Conservation (phyloP, 108 stramenopile genomes). For the Pinguiococcus pyrenoidosus region DNA sequence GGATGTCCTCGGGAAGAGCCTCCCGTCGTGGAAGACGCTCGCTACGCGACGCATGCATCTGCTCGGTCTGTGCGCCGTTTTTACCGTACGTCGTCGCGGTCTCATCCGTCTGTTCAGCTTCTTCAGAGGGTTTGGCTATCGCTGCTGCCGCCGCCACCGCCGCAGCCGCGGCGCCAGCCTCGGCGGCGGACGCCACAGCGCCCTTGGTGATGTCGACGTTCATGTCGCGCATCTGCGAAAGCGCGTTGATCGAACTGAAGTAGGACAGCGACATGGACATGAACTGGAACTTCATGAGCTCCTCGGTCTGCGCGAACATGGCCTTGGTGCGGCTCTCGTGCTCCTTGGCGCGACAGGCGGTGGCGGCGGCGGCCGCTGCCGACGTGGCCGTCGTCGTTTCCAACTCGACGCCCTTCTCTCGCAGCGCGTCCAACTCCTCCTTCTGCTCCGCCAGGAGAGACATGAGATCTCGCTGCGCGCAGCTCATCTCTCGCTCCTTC, state of each 20-base stretch:
- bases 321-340: slow-evolving; percentile 34
- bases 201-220: slow-evolving; percentile 46
- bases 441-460: slow-evolving; percentile 39
- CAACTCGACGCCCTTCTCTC: slow-evolving; percentile 38
- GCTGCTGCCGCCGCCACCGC: slow-evolving; percentile 41
- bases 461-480: slow-evolving; percentile 44
- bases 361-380: slow-evolving; percentile 45
- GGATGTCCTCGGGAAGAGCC: slow-evolving; percentile 35
- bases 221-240: slow-evolving; percentile 43
- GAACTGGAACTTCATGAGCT: slow-evolving; percentile 53
- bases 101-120: slow-evolving; percentile 17
- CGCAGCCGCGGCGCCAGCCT: slow-evolving; percentile 45
- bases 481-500: slow-evolving; percentile 38
- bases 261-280: slow-evolving; percentile 46
- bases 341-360: slow-evolving; percentile 35
- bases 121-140: slow-evolving; percentile 24
- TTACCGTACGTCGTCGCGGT: background rate
- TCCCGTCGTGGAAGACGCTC: slow-evolving; percentile 18
- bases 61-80: slow-evolving; percentile 7
- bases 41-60: slow-evolving; percentile 20
- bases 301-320: slow-evolving; percentile 43
- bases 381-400: slow-evolving; percentile 45
- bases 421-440: slow-evolving; percentile 31
- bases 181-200: slow-evolving; percentile 37
- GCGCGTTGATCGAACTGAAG: slow-evolving; percentile 42